Evolutionary conservation across 345 rosid genomes (phyloP).

Genomic region (Syzygium jambos): DNA sequence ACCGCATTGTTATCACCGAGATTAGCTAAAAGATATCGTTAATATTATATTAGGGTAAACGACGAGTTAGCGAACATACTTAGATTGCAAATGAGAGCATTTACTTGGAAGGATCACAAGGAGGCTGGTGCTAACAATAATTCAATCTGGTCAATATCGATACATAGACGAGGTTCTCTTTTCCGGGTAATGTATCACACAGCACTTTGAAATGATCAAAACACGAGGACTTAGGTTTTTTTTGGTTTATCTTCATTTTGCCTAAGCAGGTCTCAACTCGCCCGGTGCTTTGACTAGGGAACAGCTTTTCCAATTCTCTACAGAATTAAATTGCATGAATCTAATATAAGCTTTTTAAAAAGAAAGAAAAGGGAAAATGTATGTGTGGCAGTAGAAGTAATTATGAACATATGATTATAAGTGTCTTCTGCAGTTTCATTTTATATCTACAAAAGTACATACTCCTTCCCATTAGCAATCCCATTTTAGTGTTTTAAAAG

Average conservation of each 20-base stretch:
- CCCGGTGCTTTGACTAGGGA: background rate
- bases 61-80: background rate
- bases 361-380: background rate
- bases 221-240: background rate
- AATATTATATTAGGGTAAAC: conserved; percentile 4
- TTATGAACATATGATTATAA: background rate
- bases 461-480: background rate
- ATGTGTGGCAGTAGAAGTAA: background rate
- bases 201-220: background rate
- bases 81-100: background rate
- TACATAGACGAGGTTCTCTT: background rate
- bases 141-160: background rate
- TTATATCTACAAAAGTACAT: background rate
- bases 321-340: background rate
- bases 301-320: background rate
- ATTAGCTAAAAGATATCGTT: conserved; percentile 1
- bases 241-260: background rate
- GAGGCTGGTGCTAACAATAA: background rate
- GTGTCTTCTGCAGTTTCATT: background rate
- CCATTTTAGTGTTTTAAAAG: background rate
- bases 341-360: background rate
- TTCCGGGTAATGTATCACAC: background rate
- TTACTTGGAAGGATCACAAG: background rate
- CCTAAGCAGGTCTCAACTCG: background rate
- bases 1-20: conserved; percentile 2